Conservation (phyloP, 345 rosid species). For the Physaria fendleri region DNA sequence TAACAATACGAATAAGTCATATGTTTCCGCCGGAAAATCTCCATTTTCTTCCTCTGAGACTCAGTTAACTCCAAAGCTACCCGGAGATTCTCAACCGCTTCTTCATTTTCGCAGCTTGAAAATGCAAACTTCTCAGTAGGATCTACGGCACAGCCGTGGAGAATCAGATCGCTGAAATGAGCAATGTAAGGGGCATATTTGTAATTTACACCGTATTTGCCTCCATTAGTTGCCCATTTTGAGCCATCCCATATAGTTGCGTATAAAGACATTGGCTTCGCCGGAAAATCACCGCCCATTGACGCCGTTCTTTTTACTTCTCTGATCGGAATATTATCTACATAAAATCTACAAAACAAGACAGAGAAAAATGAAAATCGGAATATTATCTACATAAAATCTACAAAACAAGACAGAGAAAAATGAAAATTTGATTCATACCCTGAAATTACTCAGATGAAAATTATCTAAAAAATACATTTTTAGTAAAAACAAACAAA, state of each 20-base stretch:
- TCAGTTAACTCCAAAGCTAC: constrained; percentile 38
- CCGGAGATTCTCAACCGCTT: constrained; percentile 18
- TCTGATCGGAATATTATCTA: constrained; percentile 74
- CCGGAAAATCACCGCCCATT: constrained; percentile 84
- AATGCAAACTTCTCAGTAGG: constrained; percentile 46
- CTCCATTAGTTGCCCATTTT: constrained; percentile 94
- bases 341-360: constrained; percentile 73
- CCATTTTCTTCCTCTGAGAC: constrained; percentile 57
- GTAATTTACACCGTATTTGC: constrained; percentile 87
- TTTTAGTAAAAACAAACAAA: background rate
- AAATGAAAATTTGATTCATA: too few relatives aligned
- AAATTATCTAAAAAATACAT: background rate
- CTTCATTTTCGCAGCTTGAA: constrained; percentile 35
- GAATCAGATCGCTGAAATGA: constrained; percentile 56
- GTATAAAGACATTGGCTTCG: constrained; percentile 95
- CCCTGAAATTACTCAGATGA: background rate
- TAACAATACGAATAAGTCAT: constrained; percentile 98
- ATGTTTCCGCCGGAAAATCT: constrained; percentile 53
- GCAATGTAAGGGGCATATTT: constrained; percentile 74
- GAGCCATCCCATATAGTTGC: constrained; percentile 98
- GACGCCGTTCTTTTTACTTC: constrained; percentile 59
- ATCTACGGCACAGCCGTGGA: constrained; percentile 88
- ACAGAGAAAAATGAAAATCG: too few relatives aligned
- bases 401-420: too few relatives aligned
- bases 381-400: constrained; percentile 68